Base-by-base conservation (phyloP, 73 alveolate species). In the Diophrys sp. region DNA sequence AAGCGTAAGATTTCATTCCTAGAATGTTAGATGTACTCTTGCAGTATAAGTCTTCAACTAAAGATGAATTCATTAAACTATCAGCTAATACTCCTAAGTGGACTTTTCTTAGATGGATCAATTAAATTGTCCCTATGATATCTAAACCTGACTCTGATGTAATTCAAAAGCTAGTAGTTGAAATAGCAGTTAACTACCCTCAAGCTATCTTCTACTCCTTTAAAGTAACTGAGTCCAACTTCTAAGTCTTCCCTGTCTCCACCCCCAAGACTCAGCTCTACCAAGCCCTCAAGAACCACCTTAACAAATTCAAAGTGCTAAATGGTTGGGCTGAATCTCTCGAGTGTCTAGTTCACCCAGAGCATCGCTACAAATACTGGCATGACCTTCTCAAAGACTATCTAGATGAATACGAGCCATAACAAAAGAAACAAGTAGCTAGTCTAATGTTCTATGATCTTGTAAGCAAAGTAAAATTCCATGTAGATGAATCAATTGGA, bases 291-390 rank as follows among this genome's bases (percentile, higher is more conserved):
- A 80, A 90, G 83, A 90, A 87, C 62, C 81, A 70, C 84, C 90
- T 79, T 70, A 74, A 84, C 33, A 84, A 78, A 67, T 90, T 67
- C 80, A 56, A 67, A 33, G 74, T 86, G 5, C 76, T 95, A 14
- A 90, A 97, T 80, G 94, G 90, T 30, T 87, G 96, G 77, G 91
- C 93, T 18, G 97, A 94, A 62, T 97, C 98, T 0, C 85, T 97
- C 27, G 98, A 97, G 67, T 84, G 95, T 54, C 81, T 97, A 53
- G 90, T 97, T 14, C 91, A 97, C 84, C 99, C 99, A 27, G 99
- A 97, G 80, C 98, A 96, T 75, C 80, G 99, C 79, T 86, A 91
- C 82, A 87, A 89, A 73, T 93, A 90, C 82, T 96, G 96, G 97
- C 11, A 84, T 29, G 93, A 90, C 55, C 87, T 88, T 0, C 34